Conservation (phyloP, 768 basidiomycete genomes). For the Pleurotus pulmonarius region DNA sequence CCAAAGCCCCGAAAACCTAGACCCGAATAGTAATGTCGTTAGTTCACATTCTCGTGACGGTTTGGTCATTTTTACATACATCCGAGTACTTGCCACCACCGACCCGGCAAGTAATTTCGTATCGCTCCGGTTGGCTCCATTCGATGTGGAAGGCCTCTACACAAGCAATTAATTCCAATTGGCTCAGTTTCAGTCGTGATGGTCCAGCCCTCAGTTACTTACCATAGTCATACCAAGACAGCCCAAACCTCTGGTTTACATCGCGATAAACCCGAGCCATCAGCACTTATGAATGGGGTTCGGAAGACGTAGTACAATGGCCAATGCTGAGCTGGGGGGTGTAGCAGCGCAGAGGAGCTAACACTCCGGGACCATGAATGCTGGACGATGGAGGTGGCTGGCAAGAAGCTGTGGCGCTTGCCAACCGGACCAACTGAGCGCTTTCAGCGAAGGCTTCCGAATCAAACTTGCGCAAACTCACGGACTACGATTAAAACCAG, state of each 20-base stretch:
- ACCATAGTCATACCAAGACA: constrained; percentile 66
- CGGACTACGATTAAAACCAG: not conserved
- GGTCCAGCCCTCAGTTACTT: constrained; percentile 13
- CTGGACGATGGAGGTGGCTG: no score
- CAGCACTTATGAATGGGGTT: constrained; percentile 1
- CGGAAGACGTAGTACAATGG: not conserved
- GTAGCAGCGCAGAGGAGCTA: not conserved
- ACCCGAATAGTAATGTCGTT: not conserved
- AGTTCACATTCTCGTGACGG: not conserved
- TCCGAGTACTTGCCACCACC: constrained; percentile 68
- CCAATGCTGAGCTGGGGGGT: not conserved
- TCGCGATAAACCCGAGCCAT: constrained; percentile 54
- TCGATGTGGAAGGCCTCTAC: constrained; percentile 56
- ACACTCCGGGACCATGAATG: constrained; percentile 1
- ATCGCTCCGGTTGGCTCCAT: constrained; percentile 65
- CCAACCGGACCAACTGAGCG: not conserved
- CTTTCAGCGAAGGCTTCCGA: not conserved
- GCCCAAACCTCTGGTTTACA: constrained; percentile 55
- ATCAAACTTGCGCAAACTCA: not conserved
- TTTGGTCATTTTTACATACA: constrained; percentile 26
- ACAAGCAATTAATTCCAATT: not conserved
- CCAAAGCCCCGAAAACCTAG: constrained; percentile 58
- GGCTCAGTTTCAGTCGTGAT: not conserved
- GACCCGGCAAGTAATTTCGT: constrained; percentile 60
- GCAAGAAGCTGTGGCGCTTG: no score